Conservation (phyloP, 2,329 filamentous ascomycete species). For the Hymenoscyphus albidus region DNA sequence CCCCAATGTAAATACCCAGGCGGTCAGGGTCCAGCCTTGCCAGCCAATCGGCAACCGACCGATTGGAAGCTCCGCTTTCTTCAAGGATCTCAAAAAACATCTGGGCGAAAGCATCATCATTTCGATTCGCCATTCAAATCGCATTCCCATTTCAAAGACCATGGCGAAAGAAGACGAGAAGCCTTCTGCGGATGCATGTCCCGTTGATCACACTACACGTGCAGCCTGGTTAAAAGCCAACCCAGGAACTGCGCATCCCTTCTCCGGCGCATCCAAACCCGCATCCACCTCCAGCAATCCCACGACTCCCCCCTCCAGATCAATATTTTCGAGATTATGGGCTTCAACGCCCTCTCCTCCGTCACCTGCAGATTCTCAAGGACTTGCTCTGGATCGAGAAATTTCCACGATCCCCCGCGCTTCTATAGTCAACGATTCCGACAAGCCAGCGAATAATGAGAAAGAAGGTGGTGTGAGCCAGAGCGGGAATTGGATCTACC, state of each 20-base stretch:
- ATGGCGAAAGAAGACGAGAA: constrained; percentile 30
- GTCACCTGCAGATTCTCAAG: constrained; percentile 10
- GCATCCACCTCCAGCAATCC: constrained; percentile 36
- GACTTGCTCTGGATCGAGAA: constrained; percentile 64
- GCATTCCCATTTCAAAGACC: constrained; percentile 7
- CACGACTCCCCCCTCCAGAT: constrained; percentile 34
- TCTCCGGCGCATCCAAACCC: constrained; percentile 35
- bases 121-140: not conserved
- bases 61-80: not conserved
- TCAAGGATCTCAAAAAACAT: constrained; percentile 16
- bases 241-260: constrained; percentile 26
- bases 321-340: constrained; percentile 24
- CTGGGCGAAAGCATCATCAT: constrained; percentile 17
- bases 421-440: constrained; percentile 38
- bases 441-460: constrained; percentile 67
- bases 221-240: constrained; percentile 70
- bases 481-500: constrained; percentile 94
- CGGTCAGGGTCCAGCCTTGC: constrained; percentile 17
- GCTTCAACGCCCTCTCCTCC: constrained; percentile 14
- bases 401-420: constrained; percentile 76
- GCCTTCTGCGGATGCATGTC: constrained; percentile 55
- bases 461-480: constrained; percentile 65
- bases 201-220: constrained; percentile 86
- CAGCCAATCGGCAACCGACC: constrained; percentile 25
- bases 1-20: constrained; percentile 11